These are phyloP conservation scores for Spatholobus suberectus DNA, from an alignment of 306 rosid species.

Conservation along the genomic window DNA sequence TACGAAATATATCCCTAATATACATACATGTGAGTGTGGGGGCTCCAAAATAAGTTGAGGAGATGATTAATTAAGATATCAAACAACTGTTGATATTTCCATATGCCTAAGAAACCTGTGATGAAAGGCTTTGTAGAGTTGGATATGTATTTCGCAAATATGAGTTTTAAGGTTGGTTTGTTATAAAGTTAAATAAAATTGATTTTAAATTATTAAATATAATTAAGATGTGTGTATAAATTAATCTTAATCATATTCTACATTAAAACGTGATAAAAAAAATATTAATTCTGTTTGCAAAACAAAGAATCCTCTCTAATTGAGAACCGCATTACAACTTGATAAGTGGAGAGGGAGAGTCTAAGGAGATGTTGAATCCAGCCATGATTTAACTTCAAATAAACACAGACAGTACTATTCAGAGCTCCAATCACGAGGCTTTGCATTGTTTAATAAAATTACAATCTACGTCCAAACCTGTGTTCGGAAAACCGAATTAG, in stretches of 20 bases:
- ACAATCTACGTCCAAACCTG: not conserved
- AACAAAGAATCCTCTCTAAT: too few species aligned
- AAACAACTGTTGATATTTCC: not conserved
- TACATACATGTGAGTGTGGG: too few species aligned
- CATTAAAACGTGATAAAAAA: not conserved
- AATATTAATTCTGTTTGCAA: not conserved
- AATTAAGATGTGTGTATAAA: not conserved
- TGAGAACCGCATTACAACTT: not conserved
- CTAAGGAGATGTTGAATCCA: too few species aligned
- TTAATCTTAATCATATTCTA: not conserved
- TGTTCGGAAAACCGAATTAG: too few species aligned
- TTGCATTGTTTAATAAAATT: not conserved
- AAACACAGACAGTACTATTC: not conserved
- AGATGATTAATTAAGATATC: not conserved
- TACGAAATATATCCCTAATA: too few species aligned
- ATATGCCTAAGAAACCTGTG: not conserved
- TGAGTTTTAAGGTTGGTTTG: not conserved
- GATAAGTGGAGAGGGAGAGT: not conserved
- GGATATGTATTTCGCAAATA: too few species aligned
- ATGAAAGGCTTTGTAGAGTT: not conserved
- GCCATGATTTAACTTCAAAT: not conserved
- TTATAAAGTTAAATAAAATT: not conserved
- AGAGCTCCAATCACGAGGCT: not conserved
- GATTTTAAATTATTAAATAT: not conserved
- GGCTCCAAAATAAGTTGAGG: too few species aligned